Evolutionary conservation across 371 early-diverging fungal genomes (phyloP), one percentile per base, ranked within the genome.

Genomic region (Mucor sp.): DNA sequence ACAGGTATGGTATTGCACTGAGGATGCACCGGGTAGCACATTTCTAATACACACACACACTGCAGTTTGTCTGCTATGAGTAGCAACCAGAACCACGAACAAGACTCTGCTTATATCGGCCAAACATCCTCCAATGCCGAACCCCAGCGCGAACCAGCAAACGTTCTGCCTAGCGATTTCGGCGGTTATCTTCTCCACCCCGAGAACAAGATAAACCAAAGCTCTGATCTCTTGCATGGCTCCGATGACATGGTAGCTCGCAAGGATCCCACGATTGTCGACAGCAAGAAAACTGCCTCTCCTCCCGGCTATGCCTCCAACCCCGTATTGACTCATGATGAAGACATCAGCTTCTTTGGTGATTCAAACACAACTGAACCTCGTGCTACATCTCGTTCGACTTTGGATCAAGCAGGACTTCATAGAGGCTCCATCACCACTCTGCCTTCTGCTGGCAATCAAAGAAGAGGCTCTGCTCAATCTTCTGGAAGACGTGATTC

Each of bases 281-380:
- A 44, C 11, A 19, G 39, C 3, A 48, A 41, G 6, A 28, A 53
- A 4, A 15, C 9, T 3, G 2, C 30, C 3, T 32, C 56, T 57
- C 32, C 57, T 32, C 67, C 67, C 17, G 32, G n/a, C 21, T 44
- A 61, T 23, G 41, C 21, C 27, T n/a, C 39, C 5, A 58, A 32
- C 8, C 23, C 58, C n/a, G 17, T 9, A 15, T 30, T 48, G 1
- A 66, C 55, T 30, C 62, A 67, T 28, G 67, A 64, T 12, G 32
- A 67, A 56, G 60, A 32, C 5, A 56, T 71, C 11, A 15, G 2
- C 6, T 71, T 71, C 19, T 71, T 71, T 67, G 72, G 72, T 50
- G 72, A 71, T 23, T 71, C 68, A 1, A 60, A 50, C 30, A 47
- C 65, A 12, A 65, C 65, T 4, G 61, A 60, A 8, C 44, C 19